Base-by-base conservation (phyloP, 257 asterid genomes). In the Ophiorrhiza pumila region DNA sequence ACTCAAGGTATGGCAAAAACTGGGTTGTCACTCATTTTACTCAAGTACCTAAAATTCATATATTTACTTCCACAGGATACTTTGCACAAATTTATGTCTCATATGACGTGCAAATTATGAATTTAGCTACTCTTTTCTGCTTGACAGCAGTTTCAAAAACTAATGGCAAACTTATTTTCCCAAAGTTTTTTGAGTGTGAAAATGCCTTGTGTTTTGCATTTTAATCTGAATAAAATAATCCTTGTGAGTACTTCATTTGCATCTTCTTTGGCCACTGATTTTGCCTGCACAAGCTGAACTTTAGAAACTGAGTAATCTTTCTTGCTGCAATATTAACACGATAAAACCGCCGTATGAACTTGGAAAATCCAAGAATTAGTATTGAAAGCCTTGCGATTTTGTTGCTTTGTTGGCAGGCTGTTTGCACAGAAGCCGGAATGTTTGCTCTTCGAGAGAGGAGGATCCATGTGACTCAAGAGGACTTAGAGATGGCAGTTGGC, bases 381-480 rank as follows among this genome's bases (percentile, higher is more conserved):
- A 0, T 6, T 68, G 4, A 35, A 25, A 35, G 20, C 29, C 31
- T 47, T 29, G 18, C 9, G 7, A 42, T 14, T 35, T 20, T 46
- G 50, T 37, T 59, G 31, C 60, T 14, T 57, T 22, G 68, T 13
- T 65, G 75, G 81, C 88, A 94, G 97, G 97, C 97, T 10, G 97
- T 91, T 59, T 94, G 97, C 76, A 94, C 97, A 0, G 97, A 94
- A 82, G 99, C 96, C 0, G 99, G 99, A 37, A 94, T 91, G 97
- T 94, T 91, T 83, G 97, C 99, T 52, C 80, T 91, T 74, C 87
- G 99, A 68, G 99, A 94, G 86, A 86, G 97, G 82, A 84, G 97
- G 69, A 96, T 94, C 55, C 97, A 94, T 60, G 96, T 91, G 59
- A 94, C 97, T 1, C 99, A 94, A 68, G 99, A 94, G 70, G 97